Base-by-base conservation (phyloP, 129 eudicot genomes). In the Cynara cardunculus region DNA sequence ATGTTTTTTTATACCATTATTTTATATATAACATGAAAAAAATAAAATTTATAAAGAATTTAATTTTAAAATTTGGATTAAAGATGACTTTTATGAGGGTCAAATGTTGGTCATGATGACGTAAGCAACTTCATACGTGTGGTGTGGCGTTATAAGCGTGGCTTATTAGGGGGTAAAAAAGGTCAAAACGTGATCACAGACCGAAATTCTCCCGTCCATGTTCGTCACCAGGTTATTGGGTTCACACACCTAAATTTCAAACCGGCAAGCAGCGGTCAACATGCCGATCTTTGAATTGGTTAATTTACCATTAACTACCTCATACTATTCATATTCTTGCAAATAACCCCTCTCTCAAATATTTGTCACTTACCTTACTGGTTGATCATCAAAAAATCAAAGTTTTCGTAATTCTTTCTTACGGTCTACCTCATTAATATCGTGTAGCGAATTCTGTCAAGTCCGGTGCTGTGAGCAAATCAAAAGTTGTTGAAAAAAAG, bases 161-260 rank as follows among this genome's bases (percentile, higher is more conserved):
- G 75, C 35, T 44, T 71, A 32, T 53, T 46, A 19, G 7, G 11
- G 74, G 59, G 32, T 67, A 10, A 18, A n/a, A n/a, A 53, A 82
- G 82, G 82, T 83, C 78, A 77, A 83, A 77, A 70, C 27, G 6
- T 71, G 26, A 77, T 76, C 28, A 41, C 82, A 25, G 35, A 37
- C 59, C 71, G 30, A 82, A 11, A 35, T 67, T 25, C 37, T 7
- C 16, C 21, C 7, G 22, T 53, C 62, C 25, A 27, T 59, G 72
- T 80, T 61, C 78, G 62, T 19, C 66, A 69, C 75, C 25, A 53
- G 12, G 41, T 30, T 25, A 28, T 25, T 12, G 11, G 26, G 18
- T 11, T 79, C 46, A 78, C 75, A 44, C 62, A 26, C 44, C 76
- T 10, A 69, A 44, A 78, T 68, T 41, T 44, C 71, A 49, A 25